These are phyloP conservation scores for Capsicum chinense DNA, from an alignment of 257 asterid genomes.

Conservation along the genomic window DNA sequence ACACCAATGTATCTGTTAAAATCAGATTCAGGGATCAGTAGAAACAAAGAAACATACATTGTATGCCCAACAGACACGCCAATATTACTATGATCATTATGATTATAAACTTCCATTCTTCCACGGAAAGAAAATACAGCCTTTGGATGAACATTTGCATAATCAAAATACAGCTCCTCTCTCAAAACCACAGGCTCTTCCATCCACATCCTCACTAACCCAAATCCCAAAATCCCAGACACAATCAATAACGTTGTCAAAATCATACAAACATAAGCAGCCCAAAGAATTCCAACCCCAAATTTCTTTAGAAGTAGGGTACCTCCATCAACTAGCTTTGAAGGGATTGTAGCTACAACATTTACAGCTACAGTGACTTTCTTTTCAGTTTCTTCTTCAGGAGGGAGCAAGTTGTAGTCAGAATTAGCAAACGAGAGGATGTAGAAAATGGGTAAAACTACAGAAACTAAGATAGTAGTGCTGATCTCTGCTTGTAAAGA, in stretches of 20 bases:
- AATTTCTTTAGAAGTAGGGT: constrained; percentile 49
- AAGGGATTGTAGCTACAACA: constrained; percentile 32
- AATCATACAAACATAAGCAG: constrained; percentile 59
- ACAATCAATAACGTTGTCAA: constrained; percentile 42
- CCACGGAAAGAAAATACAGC: constrained; percentile 47
- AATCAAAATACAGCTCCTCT: constrained; percentile 66
- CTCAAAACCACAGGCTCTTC: constrained; percentile 67
- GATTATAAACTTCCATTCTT: not conserved
- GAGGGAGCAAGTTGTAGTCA: not conserved
- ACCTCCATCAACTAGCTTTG: constrained; percentile 31
- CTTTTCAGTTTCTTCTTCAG: constrained; percentile 18
- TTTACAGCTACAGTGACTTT: constrained; percentile 14
- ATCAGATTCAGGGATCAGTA: constrained; percentile 85
- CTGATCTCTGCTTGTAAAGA: constrained; percentile 14
- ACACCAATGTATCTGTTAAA: constrained; percentile 30
- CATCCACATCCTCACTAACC: constrained; percentile 61
- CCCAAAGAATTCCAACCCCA: constrained; percentile 64
- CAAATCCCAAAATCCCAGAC: constrained; percentile 63
- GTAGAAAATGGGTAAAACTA: constrained; percentile 26
- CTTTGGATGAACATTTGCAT: constrained; percentile 58
- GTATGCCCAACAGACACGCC: constrained; percentile 72
- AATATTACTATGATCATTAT: not conserved
- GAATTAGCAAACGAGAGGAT: constrained; percentile 2
- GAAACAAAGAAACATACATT: constrained; percentile 59
- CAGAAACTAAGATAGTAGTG: not conserved